Base-by-base conservation (phyloP, 768 basidiomycete genomes). In the Polyporus arcularius region DNA sequence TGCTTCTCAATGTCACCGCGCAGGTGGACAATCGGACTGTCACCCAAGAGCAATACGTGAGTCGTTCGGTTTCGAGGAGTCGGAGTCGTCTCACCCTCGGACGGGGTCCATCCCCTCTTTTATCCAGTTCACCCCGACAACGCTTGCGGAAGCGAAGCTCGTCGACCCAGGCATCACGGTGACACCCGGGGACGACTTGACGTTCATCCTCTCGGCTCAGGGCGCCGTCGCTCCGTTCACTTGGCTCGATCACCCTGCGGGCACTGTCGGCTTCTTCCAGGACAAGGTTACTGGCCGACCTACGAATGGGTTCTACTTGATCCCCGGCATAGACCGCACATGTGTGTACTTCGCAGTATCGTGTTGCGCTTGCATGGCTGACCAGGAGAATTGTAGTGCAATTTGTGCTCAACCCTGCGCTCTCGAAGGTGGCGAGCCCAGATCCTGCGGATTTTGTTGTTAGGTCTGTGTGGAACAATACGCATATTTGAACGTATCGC, bases 181-280 rank as follows among this genome's bases (percentile, higher is more conserved):
- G 6, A 73, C 67, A 0, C 55, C 68, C 11, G 60, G 65, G 0
- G 52, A 67, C 4, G 68, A 80, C 60, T 65, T 80, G 53, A 80
- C 77, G 0, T 85, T 86, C 67, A 80, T 77, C 1, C 68, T 86
- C 5, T 83, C 82, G 3, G 84, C 83, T 2, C 69, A 71, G 46
- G 80, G 81, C 12, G 85, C 83, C 0, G 84, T 85, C 4, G 83
- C 80, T 0, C 73, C 79, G 0, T 85, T 82, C 80, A 80, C 84
- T 4, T 85, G 84, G 84, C 72, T 86, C 2, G 85, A 85, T 55
- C 84, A 85, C 68, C 84, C 84, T 0, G 71, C 74, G 0, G 82
- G 82, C n/a, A 85, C 82, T 0, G 72, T 85, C 1, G 85, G 84
- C 9, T 72, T 79, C 45, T 86, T 86, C 66, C 70, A 79, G 40